These are phyloP conservation scores for Metschnikowia similis DNA, from an alignment of 805 yeast species.

Conservation along the genomic window DNA sequence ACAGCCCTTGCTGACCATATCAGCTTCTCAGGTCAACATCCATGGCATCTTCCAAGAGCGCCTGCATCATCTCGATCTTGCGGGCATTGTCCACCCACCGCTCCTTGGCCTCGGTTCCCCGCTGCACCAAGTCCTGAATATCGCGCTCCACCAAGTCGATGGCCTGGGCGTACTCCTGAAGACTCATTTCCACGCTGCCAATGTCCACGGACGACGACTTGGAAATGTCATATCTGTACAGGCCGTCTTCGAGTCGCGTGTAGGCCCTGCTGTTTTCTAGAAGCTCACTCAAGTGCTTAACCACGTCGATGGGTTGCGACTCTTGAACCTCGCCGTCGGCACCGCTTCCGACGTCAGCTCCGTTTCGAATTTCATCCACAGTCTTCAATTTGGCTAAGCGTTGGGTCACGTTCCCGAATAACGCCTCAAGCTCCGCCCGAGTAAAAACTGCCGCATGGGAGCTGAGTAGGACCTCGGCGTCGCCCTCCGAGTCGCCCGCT, in stretches of 20 bases:
- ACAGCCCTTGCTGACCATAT: no score
- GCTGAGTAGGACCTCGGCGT: conserved; percentile 2
- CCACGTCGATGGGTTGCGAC: conserved; percentile 12
- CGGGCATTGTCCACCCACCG: conserved; percentile 34
- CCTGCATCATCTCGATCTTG: conserved; percentile 26
- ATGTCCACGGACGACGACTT: conserved; percentile 20
- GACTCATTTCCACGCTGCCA: conserved; percentile 16
- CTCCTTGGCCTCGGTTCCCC: conserved; percentile 29
- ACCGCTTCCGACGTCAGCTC: neutral
- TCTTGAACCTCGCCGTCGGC: neutral
- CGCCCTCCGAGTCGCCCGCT: conserved; percentile 2
- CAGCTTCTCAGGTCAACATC: conserved; percentile 2
- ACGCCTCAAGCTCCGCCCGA: conserved; percentile 16
- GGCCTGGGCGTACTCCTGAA: conserved; percentile 29
- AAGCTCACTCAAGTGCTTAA: conserved; percentile 19
- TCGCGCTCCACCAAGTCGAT: conserved; percentile 22
- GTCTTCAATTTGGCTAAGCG: conserved; percentile 15
- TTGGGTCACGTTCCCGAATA: conserved; percentile 19
- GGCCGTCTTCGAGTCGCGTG: conserved; percentile 17
- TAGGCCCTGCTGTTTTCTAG: conserved; percentile 20
- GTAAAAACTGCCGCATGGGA: conserved; percentile 15
- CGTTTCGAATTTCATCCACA: conserved; percentile 14
- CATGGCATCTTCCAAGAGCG: conserved; percentile 17
- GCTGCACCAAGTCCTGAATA: conserved; percentile 27
- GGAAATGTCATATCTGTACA: conserved; percentile 23